These are phyloP conservation scores for Earliella scabrosa DNA, from an alignment of 1,284 basidiomycete genomes.

Conservation along the genomic window DNA sequence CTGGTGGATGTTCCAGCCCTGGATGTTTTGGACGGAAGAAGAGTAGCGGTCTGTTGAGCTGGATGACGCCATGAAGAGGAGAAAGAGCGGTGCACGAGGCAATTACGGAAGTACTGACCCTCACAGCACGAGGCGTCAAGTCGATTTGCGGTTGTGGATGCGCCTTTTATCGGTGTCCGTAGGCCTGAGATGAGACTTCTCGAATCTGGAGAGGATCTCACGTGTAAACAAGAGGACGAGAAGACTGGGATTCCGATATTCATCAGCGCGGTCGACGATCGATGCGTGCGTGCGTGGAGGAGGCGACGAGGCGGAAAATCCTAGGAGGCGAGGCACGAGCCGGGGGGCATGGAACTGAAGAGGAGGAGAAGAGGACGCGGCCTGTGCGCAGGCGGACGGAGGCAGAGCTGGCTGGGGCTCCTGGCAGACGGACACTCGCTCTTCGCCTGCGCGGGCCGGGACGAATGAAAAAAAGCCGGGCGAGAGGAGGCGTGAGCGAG, in stretches of 20 bases:
- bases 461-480: conserved; percentile 2
- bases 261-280: conserved; percentile 35
- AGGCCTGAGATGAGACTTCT: conserved; percentile 21
- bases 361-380: not conserved
- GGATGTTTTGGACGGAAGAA: conserved; percentile 27
- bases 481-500: too few species aligned
- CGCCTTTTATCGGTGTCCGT: conserved; percentile 36
- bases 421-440: too few species aligned
- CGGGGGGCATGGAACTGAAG: conserved; percentile 17
- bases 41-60: conserved; percentile 36
- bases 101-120: conserved; percentile 36
- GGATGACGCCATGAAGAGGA: conserved; percentile 40
- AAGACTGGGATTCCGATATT: conserved; percentile 33
- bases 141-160: conserved; percentile 26
- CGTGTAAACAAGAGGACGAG: conserved; percentile 34
- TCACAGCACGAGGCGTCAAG: conserved; percentile 36
- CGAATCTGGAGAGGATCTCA: conserved; percentile 31
- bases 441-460: not conserved
- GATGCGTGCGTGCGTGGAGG: conserved; percentile 23
- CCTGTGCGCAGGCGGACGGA: not conserved
- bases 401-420: too few species aligned
- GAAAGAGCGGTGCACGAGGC: conserved; percentile 37
- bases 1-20: conserved; percentile 36
- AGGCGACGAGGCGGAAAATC: conserved; percentile 22
- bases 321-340: conserved; percentile 17